These are phyloP conservation scores for Chalciporus piperatoides DNA, from an alignment of 1,284 basidiomycete genomes.

Conservation along the genomic window DNA sequence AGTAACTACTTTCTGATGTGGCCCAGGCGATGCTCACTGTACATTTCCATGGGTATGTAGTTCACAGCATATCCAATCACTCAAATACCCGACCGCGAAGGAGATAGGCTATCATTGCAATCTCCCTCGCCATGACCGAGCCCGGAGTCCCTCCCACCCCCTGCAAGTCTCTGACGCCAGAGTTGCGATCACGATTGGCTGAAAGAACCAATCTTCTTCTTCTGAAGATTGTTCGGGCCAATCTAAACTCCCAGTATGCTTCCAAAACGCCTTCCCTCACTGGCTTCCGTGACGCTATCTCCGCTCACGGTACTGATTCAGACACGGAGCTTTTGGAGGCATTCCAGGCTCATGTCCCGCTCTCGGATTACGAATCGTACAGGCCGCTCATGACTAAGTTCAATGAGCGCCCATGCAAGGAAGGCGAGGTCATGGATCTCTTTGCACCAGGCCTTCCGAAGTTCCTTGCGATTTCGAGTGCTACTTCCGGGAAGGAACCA, in stretches of 20 bases:
- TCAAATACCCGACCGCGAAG: too few species aligned
- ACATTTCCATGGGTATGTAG: too few species aligned
- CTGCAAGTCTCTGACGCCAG: too few species aligned
- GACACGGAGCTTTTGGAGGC: neutral
- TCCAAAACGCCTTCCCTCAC: neutral
- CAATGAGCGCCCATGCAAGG: too few species aligned
- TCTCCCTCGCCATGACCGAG: too few species aligned
- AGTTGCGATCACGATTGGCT: neutral
- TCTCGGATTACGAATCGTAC: too few species aligned
- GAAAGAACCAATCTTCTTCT: neutral
- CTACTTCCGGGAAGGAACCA: conserved; percentile 2
- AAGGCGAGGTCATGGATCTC: neutral
- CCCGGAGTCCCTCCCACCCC: neutral
- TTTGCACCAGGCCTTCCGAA: conserved; percentile 10
- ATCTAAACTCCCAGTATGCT: conserved; percentile 1
- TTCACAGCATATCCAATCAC: too few species aligned
- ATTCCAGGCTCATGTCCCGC: too few species aligned
- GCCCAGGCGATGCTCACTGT: too few species aligned
- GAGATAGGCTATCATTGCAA: too few species aligned
- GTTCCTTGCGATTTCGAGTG: conserved; percentile 3
- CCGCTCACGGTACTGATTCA: neutral
- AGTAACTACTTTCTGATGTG: too few species aligned
- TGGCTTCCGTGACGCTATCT: neutral
- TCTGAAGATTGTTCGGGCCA: neutral
- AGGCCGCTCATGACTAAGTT: too few species aligned